phyloP scores from a whole-genome alignment of 2,329 filamentous ascomycete species.

The Monosporascus sp. region DNA sequence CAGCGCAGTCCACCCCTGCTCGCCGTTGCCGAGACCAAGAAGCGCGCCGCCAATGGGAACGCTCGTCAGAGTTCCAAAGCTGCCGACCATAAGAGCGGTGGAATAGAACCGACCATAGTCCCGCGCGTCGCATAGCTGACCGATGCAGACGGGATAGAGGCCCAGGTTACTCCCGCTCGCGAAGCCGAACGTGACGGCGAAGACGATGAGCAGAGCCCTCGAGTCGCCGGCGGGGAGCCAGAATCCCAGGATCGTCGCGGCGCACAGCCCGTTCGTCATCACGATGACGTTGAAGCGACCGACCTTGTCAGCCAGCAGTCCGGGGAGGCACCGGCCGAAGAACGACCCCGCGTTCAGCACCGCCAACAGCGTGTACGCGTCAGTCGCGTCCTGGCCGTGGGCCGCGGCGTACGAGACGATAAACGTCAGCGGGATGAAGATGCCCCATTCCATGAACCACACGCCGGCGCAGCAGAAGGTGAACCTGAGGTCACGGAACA shows the following conservation, averaged over 20 bases:
- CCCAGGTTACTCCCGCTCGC: constrained; percentile 73
- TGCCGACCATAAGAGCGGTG: constrained; percentile 72
- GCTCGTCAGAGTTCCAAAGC: constrained; percentile 57
- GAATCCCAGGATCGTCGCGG: constrained; percentile 54
- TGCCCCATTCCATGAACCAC: constrained; percentile 62
- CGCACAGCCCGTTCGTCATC: constrained; percentile 51
- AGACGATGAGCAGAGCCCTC: constrained; percentile 57
- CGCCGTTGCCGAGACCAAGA: constrained; percentile 11
- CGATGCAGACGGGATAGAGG: constrained; percentile 72
- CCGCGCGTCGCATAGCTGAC: constrained; percentile 70
- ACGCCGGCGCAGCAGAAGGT: constrained; percentile 55
- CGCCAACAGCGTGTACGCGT: constrained; percentile 72
- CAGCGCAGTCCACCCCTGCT: constrained; percentile 20
- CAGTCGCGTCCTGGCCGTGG: constrained; percentile 51
- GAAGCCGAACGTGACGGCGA: constrained; percentile 70
- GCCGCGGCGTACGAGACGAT: constrained; percentile 45
- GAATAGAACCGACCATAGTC: constrained; percentile 73
- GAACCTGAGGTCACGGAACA: constrained; percentile 57
- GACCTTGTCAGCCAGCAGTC: constrained; percentile 66
- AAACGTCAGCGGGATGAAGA: constrained; percentile 21
- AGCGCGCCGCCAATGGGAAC: constrained; percentile 38
- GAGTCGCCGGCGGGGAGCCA: constrained; percentile 62
- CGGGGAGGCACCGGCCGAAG: constrained; percentile 70
- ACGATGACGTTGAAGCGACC: constrained; percentile 81
- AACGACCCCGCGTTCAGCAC: constrained; percentile 76